phyloP scores from a whole-genome alignment of 345 rosid genomes.

The Aquilaria sinensis region DNA sequence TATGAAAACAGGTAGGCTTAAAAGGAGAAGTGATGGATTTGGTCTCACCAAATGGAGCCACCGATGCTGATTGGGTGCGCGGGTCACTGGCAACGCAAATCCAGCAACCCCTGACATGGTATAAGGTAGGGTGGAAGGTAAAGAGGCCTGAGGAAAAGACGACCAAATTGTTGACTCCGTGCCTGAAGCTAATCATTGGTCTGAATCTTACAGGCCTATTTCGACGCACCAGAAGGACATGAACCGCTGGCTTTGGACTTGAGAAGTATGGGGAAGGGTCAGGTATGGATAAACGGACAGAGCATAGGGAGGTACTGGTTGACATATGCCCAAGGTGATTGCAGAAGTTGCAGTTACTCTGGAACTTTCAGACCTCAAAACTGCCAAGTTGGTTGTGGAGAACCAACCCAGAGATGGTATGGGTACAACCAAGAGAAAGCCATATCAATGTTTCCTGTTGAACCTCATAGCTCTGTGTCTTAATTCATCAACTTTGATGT shows the following conservation, averaged over 20 bases:
- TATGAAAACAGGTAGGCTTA: slow-evolving; percentile 37
- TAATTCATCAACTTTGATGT: no score
- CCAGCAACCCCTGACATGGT: slow-evolving; percentile 16
- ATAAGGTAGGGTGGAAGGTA: slow-evolving; percentile 7
- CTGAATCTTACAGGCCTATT: slow-evolving; percentile 44
- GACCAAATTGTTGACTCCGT: no score
- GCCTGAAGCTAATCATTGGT: no score
- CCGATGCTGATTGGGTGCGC: slow-evolving; percentile 12
- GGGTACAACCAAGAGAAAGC: background rate
- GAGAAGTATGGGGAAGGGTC: slow-evolving; percentile 96
- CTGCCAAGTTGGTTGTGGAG: slow-evolving; percentile 76
- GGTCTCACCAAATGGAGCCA: slow-evolving; percentile 33
- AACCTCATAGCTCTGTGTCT: no score
- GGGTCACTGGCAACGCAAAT: slow-evolving; percentile 9
- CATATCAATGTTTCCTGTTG: background rate
- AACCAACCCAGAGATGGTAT: slow-evolving; percentile 88
- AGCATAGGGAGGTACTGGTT: slow-evolving; percentile 94
- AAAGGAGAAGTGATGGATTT: slow-evolving; percentile 47
- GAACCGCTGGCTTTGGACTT: slow-evolving; percentile 88
- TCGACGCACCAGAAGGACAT: slow-evolving; percentile 62
- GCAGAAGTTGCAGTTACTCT: slow-evolving; percentile 47
- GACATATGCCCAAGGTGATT: slow-evolving; percentile 71
- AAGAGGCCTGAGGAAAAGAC: no score
- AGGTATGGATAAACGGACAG: slow-evolving; percentile 90
- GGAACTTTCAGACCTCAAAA: slow-evolving; percentile 66